phyloP scores from a whole-genome alignment of 495 filamentous ascomycete genomes.

The Penicillium flavigenum region DNA sequence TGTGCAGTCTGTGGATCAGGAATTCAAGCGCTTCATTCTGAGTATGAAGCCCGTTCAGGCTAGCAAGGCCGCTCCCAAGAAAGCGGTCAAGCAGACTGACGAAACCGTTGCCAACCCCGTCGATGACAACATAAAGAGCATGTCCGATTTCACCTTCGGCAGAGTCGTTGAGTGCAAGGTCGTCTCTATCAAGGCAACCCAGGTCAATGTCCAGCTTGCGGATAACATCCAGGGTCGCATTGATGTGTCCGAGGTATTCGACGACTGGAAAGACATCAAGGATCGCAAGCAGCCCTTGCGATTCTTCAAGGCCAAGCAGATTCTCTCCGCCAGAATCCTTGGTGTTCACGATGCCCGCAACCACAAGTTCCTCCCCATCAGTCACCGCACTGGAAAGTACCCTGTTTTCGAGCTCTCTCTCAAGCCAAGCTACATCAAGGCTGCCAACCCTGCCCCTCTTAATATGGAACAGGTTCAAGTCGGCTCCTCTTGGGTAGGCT shows the following conservation, averaged over 20 bases:
- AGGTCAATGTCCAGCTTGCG: slow-evolving; percentile 85
- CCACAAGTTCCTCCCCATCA: slow-evolving; percentile 88
- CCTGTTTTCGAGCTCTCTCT: slow-evolving; percentile 88
- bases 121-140: slow-evolving; percentile 61
- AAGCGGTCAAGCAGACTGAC: slow-evolving; percentile 31
- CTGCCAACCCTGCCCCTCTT: slow-evolving; percentile 56
- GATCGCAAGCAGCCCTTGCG: slow-evolving; percentile 76
- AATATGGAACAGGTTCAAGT: slow-evolving; percentile 70
- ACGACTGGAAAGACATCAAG: slow-evolving; percentile 80
- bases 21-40: slow-evolving; percentile 58
- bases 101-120: slow-evolving; percentile 61
- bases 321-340: slow-evolving; percentile 72
- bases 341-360: slow-evolving; percentile 88
- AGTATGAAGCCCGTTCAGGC: slow-evolving; percentile 53
- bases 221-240: slow-evolving; percentile 90
- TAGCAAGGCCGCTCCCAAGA: slow-evolving; percentile 34
- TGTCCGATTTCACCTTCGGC: slow-evolving; percentile 71
- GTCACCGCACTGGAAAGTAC: slow-evolving; percentile 71
- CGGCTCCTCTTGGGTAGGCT: slow-evolving; percentile 71
- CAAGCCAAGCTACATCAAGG: slow-evolving; percentile 64
- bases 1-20: slow-evolving; percentile 66
- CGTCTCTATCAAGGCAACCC: slow-evolving; percentile 77
- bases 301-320: slow-evolving; percentile 66
- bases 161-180: slow-evolving; percentile 77
- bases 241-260: slow-evolving; percentile 84